Base-by-base conservation (phyloP, 331 rosid species). In the Acacia pycnantha region DNA sequence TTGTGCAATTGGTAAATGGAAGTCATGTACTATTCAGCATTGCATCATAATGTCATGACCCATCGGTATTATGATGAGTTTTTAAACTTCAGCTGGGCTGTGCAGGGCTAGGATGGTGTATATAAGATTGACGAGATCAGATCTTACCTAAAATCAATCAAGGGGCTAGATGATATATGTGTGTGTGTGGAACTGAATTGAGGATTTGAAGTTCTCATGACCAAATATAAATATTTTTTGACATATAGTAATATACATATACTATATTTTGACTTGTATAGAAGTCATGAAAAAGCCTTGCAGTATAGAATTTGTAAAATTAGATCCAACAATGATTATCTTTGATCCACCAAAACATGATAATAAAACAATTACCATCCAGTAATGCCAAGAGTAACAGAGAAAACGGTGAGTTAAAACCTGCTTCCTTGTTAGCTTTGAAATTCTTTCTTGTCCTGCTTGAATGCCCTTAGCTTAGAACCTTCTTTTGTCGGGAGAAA, bases 71-170 rank as follows among this genome's bases (percentile, higher is more conserved):
- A 33, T 22, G 80, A 62, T 41, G 64, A 9, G 21, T 61, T 71
- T 82, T 77, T 77, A 68, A 80, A 62, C 51, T 74, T 75, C 46
- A 19, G 19, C 21, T 44, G 44, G 76, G 68, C 61, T 33, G 8
- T 59, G 56, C 19, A 21, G 69, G 51, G 37, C 18, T 61, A 47
- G 66, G 33, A 69, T 35, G 11, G 37, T 46, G 24, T 70, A 41
- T 69, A 70, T 41, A 65, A 66, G 76, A 3, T 18, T 35, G 72
- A 33, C 47, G 11, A 16, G 46, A 35, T 67, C 41, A 33, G 10
- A 18, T 35, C 15, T 18, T 67, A 9, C 8, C 10, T 35, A 67
- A 35, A 33, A 33, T 35, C 47, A 67, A 35, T 66, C 72, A 18
- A 18, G 26, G 14, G 24, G 6, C 26, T 6, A 9, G 8, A 67